These are phyloP conservation scores for Pseudogymnoascus verrucosus DNA, from an alignment of 2,329 filamentous ascomycete species.

Conservation along the genomic window DNA sequence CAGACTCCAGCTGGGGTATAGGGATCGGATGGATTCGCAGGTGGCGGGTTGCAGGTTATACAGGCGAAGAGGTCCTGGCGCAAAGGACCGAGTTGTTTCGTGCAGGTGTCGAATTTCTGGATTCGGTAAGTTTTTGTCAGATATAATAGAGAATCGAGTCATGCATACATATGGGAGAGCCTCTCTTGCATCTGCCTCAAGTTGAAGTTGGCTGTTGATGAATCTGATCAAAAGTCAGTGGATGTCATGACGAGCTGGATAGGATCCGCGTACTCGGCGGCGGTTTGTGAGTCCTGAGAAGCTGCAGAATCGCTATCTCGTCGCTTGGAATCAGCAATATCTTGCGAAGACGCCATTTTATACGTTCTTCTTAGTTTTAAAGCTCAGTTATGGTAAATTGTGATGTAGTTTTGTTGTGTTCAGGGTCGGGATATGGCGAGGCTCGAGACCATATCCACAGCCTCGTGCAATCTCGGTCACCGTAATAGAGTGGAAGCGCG, in stretches of 20 bases:
- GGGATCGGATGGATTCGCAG: conserved; percentile 50
- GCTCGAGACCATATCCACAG: background rate
- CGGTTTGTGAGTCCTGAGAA: conserved; percentile 46
- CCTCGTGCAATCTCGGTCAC: conserved; percentile 6
- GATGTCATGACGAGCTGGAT: background rate
- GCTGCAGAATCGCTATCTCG: conserved; percentile 16
- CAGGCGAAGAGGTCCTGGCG: conserved; percentile 89
- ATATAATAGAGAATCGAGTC: conserved; percentile 7
- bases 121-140: conserved; percentile 14
- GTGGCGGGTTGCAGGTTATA: conserved; percentile 82
- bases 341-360: background rate
- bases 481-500: conserved; percentile 9
- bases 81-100: conserved; percentile 77
- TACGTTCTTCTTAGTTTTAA: background rate
- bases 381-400: background rate
- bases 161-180: conserved; percentile 75
- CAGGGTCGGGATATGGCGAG: background rate
- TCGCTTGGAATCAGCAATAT: background rate
- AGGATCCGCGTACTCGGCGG: conserved; percentile 31
- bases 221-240: conserved; percentile 47
- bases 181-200: conserved; percentile 93
- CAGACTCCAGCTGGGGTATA: conserved; percentile 77
- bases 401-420: background rate
- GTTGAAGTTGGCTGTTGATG: conserved; percentile 77
- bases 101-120: conserved; percentile 89